phyloP scores from a whole-genome alignment of 257 asterid genomes.

The Nicotiana otophora region DNA sequence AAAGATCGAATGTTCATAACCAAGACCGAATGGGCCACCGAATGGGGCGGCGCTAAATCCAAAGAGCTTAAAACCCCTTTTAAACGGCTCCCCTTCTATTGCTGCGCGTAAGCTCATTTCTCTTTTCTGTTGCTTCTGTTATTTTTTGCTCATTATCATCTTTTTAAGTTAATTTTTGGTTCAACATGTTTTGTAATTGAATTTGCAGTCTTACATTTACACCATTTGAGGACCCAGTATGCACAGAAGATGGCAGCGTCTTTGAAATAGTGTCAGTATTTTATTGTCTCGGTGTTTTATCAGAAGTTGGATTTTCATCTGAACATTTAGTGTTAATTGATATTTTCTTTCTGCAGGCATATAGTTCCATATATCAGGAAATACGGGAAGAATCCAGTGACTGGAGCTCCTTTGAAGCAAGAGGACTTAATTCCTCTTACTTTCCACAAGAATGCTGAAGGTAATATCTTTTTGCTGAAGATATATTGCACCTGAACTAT shows the following conservation, averaged over 20 bases:
- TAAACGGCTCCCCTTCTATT: slow-evolving; percentile 91
- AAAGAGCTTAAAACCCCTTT: slow-evolving; percentile 73
- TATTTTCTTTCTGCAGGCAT: slow-evolving; percentile 35
- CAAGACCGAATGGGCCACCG: slow-evolving; percentile 99
- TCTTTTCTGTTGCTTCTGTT: neutral
- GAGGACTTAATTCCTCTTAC: slow-evolving; percentile 70
- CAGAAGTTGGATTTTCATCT: neutral
- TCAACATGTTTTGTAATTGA: neutral
- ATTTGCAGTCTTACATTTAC: slow-evolving; percentile 86
- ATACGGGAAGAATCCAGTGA: slow-evolving; percentile 90
- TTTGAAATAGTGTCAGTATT: slow-evolving; percentile 70
- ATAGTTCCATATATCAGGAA: slow-evolving; percentile 76
- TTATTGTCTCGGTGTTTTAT: neutral
- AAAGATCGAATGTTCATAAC: slow-evolving; percentile 94
- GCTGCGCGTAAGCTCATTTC: slow-evolving; percentile 74
- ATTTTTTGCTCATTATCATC: neutral
- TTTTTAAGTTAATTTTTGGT: neutral
- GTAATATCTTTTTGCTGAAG: slow-evolving; percentile 28
- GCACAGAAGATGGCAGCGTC: slow-evolving; percentile 88
- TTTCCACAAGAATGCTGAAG: slow-evolving; percentile 89
- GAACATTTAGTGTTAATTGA: neutral
- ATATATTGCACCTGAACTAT: neutral
- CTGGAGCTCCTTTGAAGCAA: slow-evolving; percentile 75
- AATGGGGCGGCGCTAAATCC: slow-evolving; percentile 99
- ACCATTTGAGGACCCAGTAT: slow-evolving; percentile 83